Percentiles rank a stretch among this genome's conserved stretches.
Conservation (phyloP, 2,329 filamentous ascomycete species). For the Scedosporium aurantiacum region DNA sequence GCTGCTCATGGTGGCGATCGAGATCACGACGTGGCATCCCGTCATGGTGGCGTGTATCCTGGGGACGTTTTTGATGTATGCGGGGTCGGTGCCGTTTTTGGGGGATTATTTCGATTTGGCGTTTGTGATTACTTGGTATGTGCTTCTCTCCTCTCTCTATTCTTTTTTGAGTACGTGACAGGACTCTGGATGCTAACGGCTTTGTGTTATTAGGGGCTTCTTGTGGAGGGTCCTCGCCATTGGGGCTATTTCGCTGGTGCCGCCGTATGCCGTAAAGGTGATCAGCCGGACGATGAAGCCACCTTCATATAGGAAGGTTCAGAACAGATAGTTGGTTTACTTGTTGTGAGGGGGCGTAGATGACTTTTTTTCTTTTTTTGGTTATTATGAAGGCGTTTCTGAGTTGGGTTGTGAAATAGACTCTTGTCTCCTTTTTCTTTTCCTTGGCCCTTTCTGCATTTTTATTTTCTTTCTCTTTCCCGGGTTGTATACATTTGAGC, state of each 20-base stretch:
- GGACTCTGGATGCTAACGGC: conserved; percentile 11
- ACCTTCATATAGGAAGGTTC: conserved; percentile 89
- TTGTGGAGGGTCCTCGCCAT: conserved; percentile 81
- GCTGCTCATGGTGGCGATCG: conserved; percentile 90
- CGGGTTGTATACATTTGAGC: neutral
- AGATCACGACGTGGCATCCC: conserved; percentile 94
- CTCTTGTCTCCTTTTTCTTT: neutral
- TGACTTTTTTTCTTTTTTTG: neutral
- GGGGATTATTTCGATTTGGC: conserved; percentile 79
- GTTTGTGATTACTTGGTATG: conserved; percentile 62
- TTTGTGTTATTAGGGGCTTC: conserved; percentile 51
- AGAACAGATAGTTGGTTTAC: conserved; percentile 42
- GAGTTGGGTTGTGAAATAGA: neutral
- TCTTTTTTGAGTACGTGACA: neutral
- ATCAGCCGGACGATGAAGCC: conserved; percentile 79
- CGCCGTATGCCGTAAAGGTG: conserved; percentile 78
- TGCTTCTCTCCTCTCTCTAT: conserved; percentile 9
- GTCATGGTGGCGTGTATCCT: conserved; percentile 79
- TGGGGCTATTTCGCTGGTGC: conserved; percentile 67
- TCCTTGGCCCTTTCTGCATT: neutral
- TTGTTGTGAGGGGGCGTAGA: neutral
- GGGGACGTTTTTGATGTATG: conserved; percentile 71
- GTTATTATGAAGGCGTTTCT: neutral
- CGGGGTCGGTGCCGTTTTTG: conserved; percentile 75
- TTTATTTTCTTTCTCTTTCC: neutral